Percentiles rank a stretch among this genome's conserved stretches.
Evolutionary conservation across 73 alveolate species (phyloP).

Genomic region (Paramecium sexaurelia): DNA sequence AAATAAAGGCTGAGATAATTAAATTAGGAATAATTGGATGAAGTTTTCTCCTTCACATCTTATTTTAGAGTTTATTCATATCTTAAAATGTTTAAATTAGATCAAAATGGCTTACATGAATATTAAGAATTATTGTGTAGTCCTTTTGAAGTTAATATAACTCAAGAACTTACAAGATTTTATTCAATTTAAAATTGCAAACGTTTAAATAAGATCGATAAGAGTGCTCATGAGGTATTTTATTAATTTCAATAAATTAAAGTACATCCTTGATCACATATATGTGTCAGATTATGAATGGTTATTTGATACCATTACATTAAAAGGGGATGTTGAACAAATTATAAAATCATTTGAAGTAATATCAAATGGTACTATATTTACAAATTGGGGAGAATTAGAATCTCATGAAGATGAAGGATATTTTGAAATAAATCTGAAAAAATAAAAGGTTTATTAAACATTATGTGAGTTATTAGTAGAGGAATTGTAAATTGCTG

Average conservation of each 20-base stretch:
- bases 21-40: not conserved
- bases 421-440: not conserved
- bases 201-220: not conserved
- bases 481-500: not conserved
- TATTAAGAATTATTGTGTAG: not conserved
- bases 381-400: not conserved
- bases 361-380: not conserved
- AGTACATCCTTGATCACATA: slow-evolving; percentile 18
- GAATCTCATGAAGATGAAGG: not conserved
- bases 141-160: not conserved
- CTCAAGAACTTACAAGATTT: not conserved
- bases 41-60: not conserved
- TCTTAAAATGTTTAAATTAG: not conserved
- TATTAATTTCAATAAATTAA: not conserved
- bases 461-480: not conserved
- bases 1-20: not conserved
- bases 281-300: slow-evolving; percentile 26
- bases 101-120: not conserved
- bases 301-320: slow-evolving; percentile 35
- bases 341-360: not conserved
- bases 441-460: not conserved
- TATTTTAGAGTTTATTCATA: not conserved
- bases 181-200: not conserved
- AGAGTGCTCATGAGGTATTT: not conserved
- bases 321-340: slow-evolving; percentile 6